These are phyloP conservation scores for Vitis hybrid DNA, from an alignment of 177 flowering plant species.

Conservation along the genomic window DNA sequence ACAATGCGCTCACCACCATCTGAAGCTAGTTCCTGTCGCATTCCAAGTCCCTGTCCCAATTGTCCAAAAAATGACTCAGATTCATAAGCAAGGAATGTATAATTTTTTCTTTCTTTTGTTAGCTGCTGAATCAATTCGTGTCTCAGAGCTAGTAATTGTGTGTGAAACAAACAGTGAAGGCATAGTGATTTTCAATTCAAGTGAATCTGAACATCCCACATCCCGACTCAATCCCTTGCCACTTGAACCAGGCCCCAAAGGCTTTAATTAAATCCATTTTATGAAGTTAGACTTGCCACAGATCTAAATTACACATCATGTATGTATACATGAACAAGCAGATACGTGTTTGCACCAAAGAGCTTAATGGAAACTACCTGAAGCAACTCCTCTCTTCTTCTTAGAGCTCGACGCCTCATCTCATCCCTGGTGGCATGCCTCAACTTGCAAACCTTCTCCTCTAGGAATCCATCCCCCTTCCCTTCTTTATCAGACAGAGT, in stretches of 20 bases:
- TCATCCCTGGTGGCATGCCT: conserved; percentile 95
- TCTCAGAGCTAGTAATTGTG: neutral
- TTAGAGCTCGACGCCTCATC: conserved; percentile 86
- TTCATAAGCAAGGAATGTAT: neutral
- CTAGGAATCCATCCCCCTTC: conserved; percentile 85
- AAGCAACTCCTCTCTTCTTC: conserved; percentile 76
- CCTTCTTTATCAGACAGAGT: conserved; percentile 83
- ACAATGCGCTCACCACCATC: conserved; percentile 96
- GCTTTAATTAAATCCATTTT: no score
- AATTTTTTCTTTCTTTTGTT: neutral
- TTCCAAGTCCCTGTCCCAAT: conserved; percentile 72
- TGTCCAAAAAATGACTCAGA: conserved; percentile 1
- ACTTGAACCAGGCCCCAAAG: no score
- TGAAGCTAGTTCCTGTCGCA: conserved; percentile 76
- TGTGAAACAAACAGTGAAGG: no score
- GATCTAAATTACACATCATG: no score
- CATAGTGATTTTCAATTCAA: no score
- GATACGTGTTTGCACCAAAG: neutral
- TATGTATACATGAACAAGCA: no score
- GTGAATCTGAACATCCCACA: no score
- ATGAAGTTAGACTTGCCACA: no score
- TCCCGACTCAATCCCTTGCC: no score
- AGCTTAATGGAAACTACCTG: conserved; percentile 52
- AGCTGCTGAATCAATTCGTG: neutral
- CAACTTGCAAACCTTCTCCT: conserved; percentile 65